These are phyloP conservation scores for Candida xiaguanensis DNA, from an alignment of 805 yeast genomes.

Conservation along the genomic window DNA sequence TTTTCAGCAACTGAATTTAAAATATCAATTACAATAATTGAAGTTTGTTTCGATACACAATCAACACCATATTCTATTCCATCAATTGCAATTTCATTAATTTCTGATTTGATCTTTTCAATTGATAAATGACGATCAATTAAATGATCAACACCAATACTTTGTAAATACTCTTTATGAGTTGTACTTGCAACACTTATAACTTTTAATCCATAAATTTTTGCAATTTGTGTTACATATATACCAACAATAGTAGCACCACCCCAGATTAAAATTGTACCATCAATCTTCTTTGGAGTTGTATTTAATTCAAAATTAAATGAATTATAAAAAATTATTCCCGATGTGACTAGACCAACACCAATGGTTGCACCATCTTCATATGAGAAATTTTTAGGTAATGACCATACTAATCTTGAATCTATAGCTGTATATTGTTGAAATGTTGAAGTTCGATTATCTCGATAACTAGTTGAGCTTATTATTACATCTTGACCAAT, in stretches of 20 bases:
- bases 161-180: slow-evolving; percentile 17
- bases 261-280: slow-evolving; percentile 42
- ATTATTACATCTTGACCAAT: slow-evolving; percentile 38
- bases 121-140: slow-evolving; percentile 29
- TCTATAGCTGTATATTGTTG: slow-evolving; percentile 45
- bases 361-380: slow-evolving; percentile 45
- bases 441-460: slow-evolving; percentile 44
- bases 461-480: slow-evolving; percentile 46
- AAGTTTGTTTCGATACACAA: slow-evolving; percentile 40
- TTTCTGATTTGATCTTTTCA: slow-evolving; percentile 13
- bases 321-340: slow-evolving; percentile 19
- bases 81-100: slow-evolving; percentile 15
- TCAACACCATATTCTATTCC: slow-evolving; percentile 39
- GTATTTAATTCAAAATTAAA: slow-evolving; percentile 13
- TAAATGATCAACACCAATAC: slow-evolving; percentile 27
- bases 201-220: slow-evolving; percentile 34
- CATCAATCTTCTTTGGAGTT: slow-evolving; percentile 6
- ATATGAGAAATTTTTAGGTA: slow-evolving; percentile 30
- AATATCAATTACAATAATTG: slow-evolving; percentile 26
- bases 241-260: slow-evolving; percentile 47
- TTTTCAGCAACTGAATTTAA: slow-evolving; percentile 10
- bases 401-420: slow-evolving; percentile 42
- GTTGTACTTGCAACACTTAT: slow-evolving; percentile 22
- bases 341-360: slow-evolving; percentile 46
- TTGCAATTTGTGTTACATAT: slow-evolving; percentile 41